Base-by-base conservation (phyloP, 139 green algal genomes). In the Coelastrella sp. region DNA sequence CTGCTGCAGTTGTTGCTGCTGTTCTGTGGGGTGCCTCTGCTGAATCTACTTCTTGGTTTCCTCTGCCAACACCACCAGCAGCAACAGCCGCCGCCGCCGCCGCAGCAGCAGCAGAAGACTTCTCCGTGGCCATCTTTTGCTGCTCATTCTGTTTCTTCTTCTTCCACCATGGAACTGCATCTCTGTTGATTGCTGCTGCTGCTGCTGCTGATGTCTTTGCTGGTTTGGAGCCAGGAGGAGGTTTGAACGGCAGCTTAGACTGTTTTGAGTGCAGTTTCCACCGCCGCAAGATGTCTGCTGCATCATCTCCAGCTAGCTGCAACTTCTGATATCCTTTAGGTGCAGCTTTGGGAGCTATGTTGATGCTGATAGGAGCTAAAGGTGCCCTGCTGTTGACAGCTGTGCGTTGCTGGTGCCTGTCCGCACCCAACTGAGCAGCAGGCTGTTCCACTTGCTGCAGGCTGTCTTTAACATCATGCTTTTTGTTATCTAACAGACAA, bases 201-300 rank as follows among this genome's bases (percentile, higher is more conserved):
- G 49, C 59, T 61, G 20, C 24, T 8, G 56, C 6, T 63, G 56
- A 9, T 19, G 49, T 7, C 24, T 7, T 19, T 24, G 60, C 59
- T 78, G 24, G 9, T 35, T 87, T 58, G n/a, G 12, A 20, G 6
- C 24, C 15, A 9, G 60, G 60, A 19, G 72, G 14, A 56, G 79
- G 20, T 57, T 35, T 27, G 79, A 85, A 85, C 6, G 79, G 79
- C 57, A 85, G 79, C 57, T 85, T 85, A 22, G 79, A 63, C 57
- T 85, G 79, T 24, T 85, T 61, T 24, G 70, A 49, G 35, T 49
- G 79, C 79, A 57, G 60, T 60, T 78, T 87, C 25, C 27, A n/a
- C 61, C 61, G 82, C 20, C 11, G 61, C 24, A 27, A 7, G 11
- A 9, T 20, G 35, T 11, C 19, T 27, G 15, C 15, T 76, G 68